These are phyloP conservation scores for Venturia nashicola DNA, from an alignment of 2,329 filamentous ascomycete genomes.

Conservation along the genomic window DNA sequence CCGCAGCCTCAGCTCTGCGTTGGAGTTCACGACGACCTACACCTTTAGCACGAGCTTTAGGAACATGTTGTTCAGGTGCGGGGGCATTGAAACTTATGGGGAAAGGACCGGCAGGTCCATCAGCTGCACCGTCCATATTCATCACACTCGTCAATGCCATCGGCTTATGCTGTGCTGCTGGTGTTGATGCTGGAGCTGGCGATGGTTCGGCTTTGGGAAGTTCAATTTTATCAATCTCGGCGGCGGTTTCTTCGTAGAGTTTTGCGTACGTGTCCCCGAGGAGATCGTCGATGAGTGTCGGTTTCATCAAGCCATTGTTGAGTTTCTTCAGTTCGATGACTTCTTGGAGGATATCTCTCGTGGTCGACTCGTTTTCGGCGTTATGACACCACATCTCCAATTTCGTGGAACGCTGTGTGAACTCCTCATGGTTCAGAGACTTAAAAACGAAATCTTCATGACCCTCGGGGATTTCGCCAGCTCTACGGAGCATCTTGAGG, in stretches of 20 bases:
- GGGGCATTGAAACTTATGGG: slow-evolving; percentile 10
- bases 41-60: slow-evolving; percentile 37
- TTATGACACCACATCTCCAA: slow-evolving; percentile 49
- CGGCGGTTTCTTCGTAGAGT: slow-evolving; percentile 57
- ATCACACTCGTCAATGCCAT: slow-evolving; percentile 21
- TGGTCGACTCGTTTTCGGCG: slow-evolving; percentile 31
- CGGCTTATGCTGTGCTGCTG: slow-evolving; percentile 2
- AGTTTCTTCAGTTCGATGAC: slow-evolving; percentile 61
- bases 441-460: slow-evolving; percentile 55
- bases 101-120: slow-evolving; percentile 14
- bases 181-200: slow-evolving; percentile 12
- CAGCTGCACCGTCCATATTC: slow-evolving; percentile 19
- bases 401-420: slow-evolving; percentile 44
- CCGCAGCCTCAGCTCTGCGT: slow-evolving; percentile 45
- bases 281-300: slow-evolving; percentile 78
- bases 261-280: slow-evolving; percentile 79
- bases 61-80: slow-evolving; percentile 11
- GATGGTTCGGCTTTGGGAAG: slow-evolving; percentile 31
- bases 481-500: slow-evolving; percentile 45
- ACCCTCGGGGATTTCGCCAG: slow-evolving; percentile 44
- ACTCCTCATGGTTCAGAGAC: slow-evolving; percentile 52
- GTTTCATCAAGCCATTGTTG: slow-evolving; percentile 80
- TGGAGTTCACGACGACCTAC: slow-evolving; percentile 48
- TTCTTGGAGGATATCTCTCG: slow-evolving; percentile 52
- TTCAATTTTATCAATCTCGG: slow-evolving; percentile 40